Percentiles rank a stretch among this genome's conserved stretches.
Conservation (phyloP, 441 rosid genomes). For the Erodium trifolium region DNA sequence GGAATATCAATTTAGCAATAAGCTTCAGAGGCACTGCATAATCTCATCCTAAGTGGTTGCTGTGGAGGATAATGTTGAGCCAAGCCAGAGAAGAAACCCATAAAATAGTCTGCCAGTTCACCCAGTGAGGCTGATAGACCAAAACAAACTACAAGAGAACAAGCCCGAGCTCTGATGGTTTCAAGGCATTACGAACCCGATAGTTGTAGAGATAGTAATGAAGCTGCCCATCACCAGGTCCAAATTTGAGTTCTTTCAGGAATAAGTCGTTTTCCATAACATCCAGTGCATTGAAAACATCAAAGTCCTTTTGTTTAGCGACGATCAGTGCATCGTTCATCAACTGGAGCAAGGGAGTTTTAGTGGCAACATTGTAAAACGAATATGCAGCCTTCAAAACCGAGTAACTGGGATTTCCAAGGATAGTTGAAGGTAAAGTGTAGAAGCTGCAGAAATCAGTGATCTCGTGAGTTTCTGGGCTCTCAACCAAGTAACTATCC, state of each 20-base stretch:
- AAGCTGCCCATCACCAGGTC: constrained; percentile 94
- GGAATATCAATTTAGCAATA: too few relatives aligned
- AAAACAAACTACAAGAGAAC: constrained; percentile 51
- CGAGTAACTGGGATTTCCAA: constrained; percentile 68
- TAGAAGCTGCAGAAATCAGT: constrained; percentile 98
- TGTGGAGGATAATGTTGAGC: too few relatives aligned
- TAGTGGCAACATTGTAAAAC: constrained; percentile 69
- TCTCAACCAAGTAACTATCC: constrained; percentile 80
- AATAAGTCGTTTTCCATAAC: constrained; percentile 83
- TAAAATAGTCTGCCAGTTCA: background rate
- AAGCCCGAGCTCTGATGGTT: constrained; percentile 74
- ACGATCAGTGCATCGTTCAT: constrained; percentile 82
- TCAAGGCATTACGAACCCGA: constrained; percentile 44
- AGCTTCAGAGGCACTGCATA: too few relatives aligned
- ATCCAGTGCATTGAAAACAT: constrained; percentile 84
- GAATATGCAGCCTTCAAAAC: constrained; percentile 92
- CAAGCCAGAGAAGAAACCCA: background rate
- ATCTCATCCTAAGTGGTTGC: too few relatives aligned
- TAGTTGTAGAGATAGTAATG: constrained; percentile 88
- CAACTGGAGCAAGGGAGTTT: constrained; percentile 77
- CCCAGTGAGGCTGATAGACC: background rate
- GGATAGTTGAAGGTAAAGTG: constrained; percentile 88
- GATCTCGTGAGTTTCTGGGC: constrained; percentile 73
- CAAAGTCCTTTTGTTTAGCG: constrained; percentile 73
- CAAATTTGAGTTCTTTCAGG: constrained; percentile 82